Percentiles rank a stretch among this genome's conserved stretches.
Evolutionary conservation across 371 early-diverging fungal genomes (phyloP).

Genomic region (Chytridium lagenaria): DNA sequence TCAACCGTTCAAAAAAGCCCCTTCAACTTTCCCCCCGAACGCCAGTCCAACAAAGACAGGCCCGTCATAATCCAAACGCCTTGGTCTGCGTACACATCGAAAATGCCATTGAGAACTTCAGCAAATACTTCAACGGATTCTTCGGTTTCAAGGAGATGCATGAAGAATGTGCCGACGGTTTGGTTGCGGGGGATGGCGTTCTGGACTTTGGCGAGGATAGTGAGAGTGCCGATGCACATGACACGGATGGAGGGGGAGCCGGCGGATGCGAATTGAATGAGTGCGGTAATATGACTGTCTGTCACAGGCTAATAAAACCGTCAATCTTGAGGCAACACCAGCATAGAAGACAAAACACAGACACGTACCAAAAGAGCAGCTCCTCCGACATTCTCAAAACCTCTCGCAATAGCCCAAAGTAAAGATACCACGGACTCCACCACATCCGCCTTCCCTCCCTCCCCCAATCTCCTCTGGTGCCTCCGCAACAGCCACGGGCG

Average conservation of each 20-base stretch:
- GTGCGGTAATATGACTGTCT: constrained; percentile 43
- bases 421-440: constrained; percentile 26
- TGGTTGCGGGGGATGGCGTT: constrained; percentile 47
- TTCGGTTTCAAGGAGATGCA: constrained; percentile 42
- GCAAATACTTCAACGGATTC: constrained; percentile 62
- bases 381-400: constrained; percentile 21
- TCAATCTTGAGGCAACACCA: not conserved
- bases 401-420: constrained; percentile 41
- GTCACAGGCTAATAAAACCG: constrained; percentile 15
- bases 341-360: not conserved
- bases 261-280: constrained; percentile 33
- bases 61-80: constrained; percentile 81
- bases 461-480: not conserved
- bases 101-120: constrained; percentile 84
- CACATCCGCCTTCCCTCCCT: constrained; percentile 17
- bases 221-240: constrained; percentile 76
- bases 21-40: constrained; percentile 66
- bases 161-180: constrained; percentile 69
- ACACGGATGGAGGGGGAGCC: constrained; percentile 49
- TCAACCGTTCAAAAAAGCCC: constrained; percentile 56
- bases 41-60: constrained; percentile 80
- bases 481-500: not conserved
- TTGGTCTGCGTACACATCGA: constrained; percentile 87
- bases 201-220: constrained; percentile 74
- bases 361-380: constrained; percentile 18